Evolutionary conservation across 768 basidiomycete species (phyloP), one percentile per base, ranked within the genome.

Genomic region (Lactarius akahatsu): DNA sequence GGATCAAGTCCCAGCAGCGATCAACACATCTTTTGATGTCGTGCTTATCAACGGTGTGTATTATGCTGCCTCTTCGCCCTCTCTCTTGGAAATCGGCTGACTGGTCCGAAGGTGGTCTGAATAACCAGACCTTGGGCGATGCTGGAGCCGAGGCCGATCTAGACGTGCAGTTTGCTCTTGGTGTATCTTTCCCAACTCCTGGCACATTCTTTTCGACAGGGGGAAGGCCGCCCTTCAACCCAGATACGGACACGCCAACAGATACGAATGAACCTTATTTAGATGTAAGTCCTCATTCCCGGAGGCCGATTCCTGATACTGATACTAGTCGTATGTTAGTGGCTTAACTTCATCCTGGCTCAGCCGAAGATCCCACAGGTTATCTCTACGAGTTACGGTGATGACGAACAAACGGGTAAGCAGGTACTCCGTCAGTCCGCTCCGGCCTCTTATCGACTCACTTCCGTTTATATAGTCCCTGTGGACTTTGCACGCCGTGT

Each of bases 381-480:
- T 8, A 89, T 91, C 41, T 88, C 87, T 0, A 90, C 87, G 0
- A 88, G 86, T 68, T 91, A 91, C 71, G 88, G 83, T 3, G 90
- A 91, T 57, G 81, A 84, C 66, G 90, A 91, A 64, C 88, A 88
- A 72, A 86, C 87, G 32, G 83, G 87, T 86, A 65, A n/a, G 38
- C 10, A 11, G 9, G 13, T 3, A 15, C 23, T 16, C 11, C 11
- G 2, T 32, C 1, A 3, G 43, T 10, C 4, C 15, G 83, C 57
- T 78, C 79, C 10, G n/a, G n/a, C 30, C 3, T 86, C 84, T 67
- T 62, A 69, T 9, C 77, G 5, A 11, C 34, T 61, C 40, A 69
- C 16, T 1, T 38, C 13, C n/a, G n/a, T n/a, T n/a, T 61, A 34
- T 34, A 41, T 55, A 86, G 86, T 90, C 28, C 87, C 89, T 18